A percentile compares a stretch with the other conserved stretches of the same genome.
These are phyloP conservation scores for Populus ilicifolia DNA, from an alignment of 345 rosid genomes.

Conservation along the genomic window DNA sequence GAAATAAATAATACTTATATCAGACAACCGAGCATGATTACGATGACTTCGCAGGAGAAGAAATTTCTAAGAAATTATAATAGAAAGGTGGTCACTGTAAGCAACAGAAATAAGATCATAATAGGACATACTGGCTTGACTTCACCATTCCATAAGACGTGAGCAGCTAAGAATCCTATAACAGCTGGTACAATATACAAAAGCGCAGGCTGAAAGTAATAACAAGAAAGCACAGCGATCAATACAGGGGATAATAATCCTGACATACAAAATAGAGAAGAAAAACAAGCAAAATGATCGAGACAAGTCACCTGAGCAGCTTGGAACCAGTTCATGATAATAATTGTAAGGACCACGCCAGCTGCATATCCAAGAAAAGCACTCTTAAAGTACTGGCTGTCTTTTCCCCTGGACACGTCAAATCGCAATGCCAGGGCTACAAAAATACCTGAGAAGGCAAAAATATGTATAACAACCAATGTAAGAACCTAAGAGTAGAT, in stretches of 20 bases:
- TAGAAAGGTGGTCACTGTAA: neutral
- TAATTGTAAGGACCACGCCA: slow-evolving; percentile 78
- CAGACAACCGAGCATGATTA: neutral
- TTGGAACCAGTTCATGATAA: slow-evolving; percentile 99
- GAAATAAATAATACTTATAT: neutral
- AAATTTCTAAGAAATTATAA: neutral
- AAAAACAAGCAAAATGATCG: neutral
- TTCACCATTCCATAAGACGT: slow-evolving; percentile 89
- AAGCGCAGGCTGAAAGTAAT: slow-evolving; percentile 78
- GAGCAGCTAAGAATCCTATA: slow-evolving; percentile 86
- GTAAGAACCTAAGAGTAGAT: neutral
- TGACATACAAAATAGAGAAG: neutral
- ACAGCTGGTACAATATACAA: slow-evolving; percentile 91
- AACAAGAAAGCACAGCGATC: neutral
- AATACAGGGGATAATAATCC: neutral
- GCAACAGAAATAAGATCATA: neutral
- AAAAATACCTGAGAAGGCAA: slow-evolving; percentile 64
- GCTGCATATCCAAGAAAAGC: slow-evolving; percentile 77
- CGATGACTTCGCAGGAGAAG: neutral
- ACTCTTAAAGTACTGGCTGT: slow-evolving; percentile 87
- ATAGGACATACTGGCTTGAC: slow-evolving; percentile 77
- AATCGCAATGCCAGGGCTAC: slow-evolving; percentile 93
- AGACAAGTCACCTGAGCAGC: slow-evolving; percentile 80
- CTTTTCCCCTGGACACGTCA: slow-evolving; percentile 86
- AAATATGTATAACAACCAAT: neutral